Percentiles rank a stretch among this genome's conserved stretches.
Evolutionary conservation across 768 basidiomycete species (phyloP).

Genomic region (Agrocybe praecox): DNA sequence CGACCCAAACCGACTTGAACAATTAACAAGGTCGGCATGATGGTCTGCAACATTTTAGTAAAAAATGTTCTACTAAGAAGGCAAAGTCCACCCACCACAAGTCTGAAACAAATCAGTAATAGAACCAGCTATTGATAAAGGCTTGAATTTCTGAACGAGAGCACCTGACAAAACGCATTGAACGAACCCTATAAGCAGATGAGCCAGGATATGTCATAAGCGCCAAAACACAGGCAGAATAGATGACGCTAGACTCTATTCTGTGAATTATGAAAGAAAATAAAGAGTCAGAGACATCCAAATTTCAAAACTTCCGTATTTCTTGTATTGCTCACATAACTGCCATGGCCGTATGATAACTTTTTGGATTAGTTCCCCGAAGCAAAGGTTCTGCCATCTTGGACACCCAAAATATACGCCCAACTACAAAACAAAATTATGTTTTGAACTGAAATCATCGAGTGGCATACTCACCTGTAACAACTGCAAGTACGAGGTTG

Average conservation of each 20-base stretch:
- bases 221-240: conserved; percentile 23
- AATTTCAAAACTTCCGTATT: neutral
- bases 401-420: conserved; percentile 13
- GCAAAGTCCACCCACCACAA: conserved; percentile 23
- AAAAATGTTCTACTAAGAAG: neutral
- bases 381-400: neutral
- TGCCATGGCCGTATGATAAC: conserved; percentile 7
- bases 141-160: neutral
- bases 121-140: conserved; percentile 9
- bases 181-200: conserved; percentile 10
- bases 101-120: conserved; percentile 15
- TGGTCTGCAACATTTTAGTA: conserved; percentile 13
- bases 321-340: conserved; percentile 1
- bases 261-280: neutral
- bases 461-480: conserved; percentile 13
- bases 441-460: neutral
- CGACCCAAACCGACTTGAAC: conserved; percentile 24
- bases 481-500: conserved; percentile 21
- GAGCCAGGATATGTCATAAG: conserved; percentile 11
- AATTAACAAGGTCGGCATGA: too few relatives aligned
- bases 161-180: conserved; percentile 2
- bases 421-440: neutral
- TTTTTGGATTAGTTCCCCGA: neutral
- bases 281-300: too few relatives aligned
- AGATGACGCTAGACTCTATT: conserved; percentile 28